phyloP scores from a whole-genome alignment of 441 rosid genomes.

The Cnidoscolus chayamansa region DNA sequence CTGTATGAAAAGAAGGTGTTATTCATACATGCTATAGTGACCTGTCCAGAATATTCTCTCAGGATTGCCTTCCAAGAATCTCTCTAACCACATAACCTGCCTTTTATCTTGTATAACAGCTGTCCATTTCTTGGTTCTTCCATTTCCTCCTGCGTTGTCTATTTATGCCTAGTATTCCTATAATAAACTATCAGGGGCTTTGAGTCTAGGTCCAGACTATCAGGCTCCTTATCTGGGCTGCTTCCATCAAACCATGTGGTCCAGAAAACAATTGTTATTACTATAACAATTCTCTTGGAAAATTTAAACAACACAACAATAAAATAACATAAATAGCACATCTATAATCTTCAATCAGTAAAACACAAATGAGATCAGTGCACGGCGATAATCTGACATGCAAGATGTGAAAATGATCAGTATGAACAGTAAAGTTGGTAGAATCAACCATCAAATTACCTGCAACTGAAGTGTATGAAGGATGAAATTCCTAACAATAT shows the following conservation, averaged over 20 bases:
- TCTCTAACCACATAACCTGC: too few species aligned
- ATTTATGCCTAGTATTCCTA: too few species aligned
- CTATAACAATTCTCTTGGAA: background rate
- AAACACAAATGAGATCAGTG: background rate
- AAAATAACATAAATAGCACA: background rate
- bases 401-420: background rate
- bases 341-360: background rate
- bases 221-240: too few species aligned
- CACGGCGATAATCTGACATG: background rate
- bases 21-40: too few species aligned
- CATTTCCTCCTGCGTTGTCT: too few species aligned
- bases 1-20: too few species aligned
- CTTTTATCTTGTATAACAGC: too few species aligned
- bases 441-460: conserved; percentile 37
- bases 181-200: too few species aligned
- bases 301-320: background rate
- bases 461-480: conserved; percentile 92
- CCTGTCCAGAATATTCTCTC: too few species aligned
- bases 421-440: background rate
- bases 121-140: too few species aligned
- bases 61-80: too few species aligned
- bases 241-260: background rate
- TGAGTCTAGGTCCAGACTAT: too few species aligned
- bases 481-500: conserved; percentile 86
- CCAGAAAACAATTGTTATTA: background rate